Evolutionary conservation across 345 rosid species (phyloP), one percentile per base, ranked within the genome.

Genomic region (Odontarrhena argentea): DNA sequence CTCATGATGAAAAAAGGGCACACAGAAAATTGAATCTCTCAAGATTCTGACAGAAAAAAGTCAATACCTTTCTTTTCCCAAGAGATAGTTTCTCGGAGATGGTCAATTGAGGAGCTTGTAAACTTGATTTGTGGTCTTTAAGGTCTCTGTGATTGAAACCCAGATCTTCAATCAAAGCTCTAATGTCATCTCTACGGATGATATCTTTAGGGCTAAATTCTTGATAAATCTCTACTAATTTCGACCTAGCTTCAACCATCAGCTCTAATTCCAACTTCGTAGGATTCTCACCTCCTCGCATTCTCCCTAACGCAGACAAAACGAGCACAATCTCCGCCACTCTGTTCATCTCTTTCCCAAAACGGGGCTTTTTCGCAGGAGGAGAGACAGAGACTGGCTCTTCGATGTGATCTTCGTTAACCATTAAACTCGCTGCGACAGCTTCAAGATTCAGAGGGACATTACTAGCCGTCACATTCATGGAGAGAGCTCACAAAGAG

Each of bases 251-350:
- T 75, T 89, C 93, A 47, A 56, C 76, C 96, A 92, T 92, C 65
- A 89, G 65, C 55, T 64, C 71, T 22, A 73, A 30, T 84, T 92
- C 98, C 49, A 74, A 81, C 50, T 77, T 83, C 49, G 97, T 86
- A 6, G 97, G 93, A 5, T 54, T 67, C 73, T 38, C 73, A 32
- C 91, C 98, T 7, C 83, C 85, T 22, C 96, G 78, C 81, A 86
- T 84, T 80, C 83, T 75, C 69, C 85, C 86, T 79, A 89, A 86
- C 30, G 87, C 82, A 14, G 98, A 86, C 73, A 92, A 50, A 55
- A 87, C 87, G 48, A 89, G 72, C 58, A 92, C 96, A 26, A 89
- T 86, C 88, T 92, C 97, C 50, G 98, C 93, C 70, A 87, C 96
- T 50, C 89, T 70, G 52, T 65, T 81, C 32, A 80, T 51, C 12